Conservation (phyloP, 2,329 filamentous ascomycete genomes). For the Sarocladiaceae sp. region DNA sequence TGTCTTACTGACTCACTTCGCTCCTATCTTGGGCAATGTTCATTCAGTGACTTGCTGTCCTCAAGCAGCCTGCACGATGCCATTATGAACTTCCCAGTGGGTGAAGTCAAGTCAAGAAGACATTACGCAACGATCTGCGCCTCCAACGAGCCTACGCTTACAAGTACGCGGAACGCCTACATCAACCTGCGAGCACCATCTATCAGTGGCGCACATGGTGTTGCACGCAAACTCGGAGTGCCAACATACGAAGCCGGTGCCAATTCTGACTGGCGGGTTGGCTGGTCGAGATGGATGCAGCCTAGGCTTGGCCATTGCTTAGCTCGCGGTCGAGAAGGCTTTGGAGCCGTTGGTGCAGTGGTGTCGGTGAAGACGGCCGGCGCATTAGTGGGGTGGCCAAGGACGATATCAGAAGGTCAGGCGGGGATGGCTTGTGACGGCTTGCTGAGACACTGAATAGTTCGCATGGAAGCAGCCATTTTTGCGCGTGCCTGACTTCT, state of each 20-base stretch:
- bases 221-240: not conserved
- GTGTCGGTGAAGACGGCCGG: slow-evolving; percentile 1
- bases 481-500: too few species aligned
- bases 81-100: too few species aligned
- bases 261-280: not conserved
- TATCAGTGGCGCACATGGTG: not conserved
- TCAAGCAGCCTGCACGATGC: too few species aligned
- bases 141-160: too few species aligned
- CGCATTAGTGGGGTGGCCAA: not conserved
- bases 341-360: not conserved
- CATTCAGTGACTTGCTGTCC: too few species aligned
- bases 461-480: too few species aligned
- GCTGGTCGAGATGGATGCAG: not conserved
- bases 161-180: too few species aligned
- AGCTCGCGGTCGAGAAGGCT: not conserved
- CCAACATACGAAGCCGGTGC: not conserved
- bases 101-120: too few species aligned
- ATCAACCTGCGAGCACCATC: too few species aligned
- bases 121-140: too few species aligned
- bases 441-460: not conserved
- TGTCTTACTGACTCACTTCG: too few species aligned
- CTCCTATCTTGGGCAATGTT: too few species aligned
- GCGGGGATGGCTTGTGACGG: not conserved
- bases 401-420: slow-evolving; percentile 3
- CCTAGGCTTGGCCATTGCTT: not conserved